Base-by-base conservation (phyloP, 306 rosid species). In the Ammopiptanthus mongolicus region DNA sequence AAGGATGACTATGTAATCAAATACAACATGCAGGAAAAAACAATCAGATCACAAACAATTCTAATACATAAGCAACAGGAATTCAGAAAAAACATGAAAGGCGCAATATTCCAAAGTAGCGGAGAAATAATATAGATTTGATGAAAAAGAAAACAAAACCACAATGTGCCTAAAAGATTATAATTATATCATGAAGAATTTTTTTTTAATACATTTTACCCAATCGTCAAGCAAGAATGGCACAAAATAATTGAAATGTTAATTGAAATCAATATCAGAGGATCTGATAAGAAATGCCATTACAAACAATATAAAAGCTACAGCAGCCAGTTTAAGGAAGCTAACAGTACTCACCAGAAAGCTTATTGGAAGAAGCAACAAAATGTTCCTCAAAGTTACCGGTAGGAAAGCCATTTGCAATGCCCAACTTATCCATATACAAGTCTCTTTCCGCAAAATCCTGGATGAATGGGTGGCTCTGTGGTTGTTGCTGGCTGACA, bases 301-400 rank as follows among this genome's bases (percentile, higher is more conserved):
- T 13, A 47, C 8, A 46, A 66, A 73, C 18, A 62, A 25, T 39
- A 59, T 23, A 70, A 23, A 25, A 69, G 25, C 47, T 12, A 15
- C 9, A 13, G 4, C 10, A 47, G n/a, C 44, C 25, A 15, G 46
- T 44, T 60, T n/a, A 62, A 51, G 56, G 33, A 58, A 69, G 60
- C 19, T 23, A 34, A 5, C 42, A 19, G 65, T 59, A 85, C 98
- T 84, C 73, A 96, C 99, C 94, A 42, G 96, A 80, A 78, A 75
- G 81, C 85, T 90, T 92, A 79, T 85, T 88, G 33, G 93, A 81
- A 76, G 84, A 69, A 73, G 79, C 46, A 52, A 80, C 53, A 39
- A 83, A 79, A 52, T 78, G 88, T 69, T 87, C 97, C 73, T 84
- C 96, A 60, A 75, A 82, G 58, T 75, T 77, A 69, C 70, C 69